Evolutionary conservation across 2,329 filamentous ascomycete genomes (phyloP), one percentile per base, ranked within the genome.

Genomic region (Fusarium cyanostomum): DNA sequence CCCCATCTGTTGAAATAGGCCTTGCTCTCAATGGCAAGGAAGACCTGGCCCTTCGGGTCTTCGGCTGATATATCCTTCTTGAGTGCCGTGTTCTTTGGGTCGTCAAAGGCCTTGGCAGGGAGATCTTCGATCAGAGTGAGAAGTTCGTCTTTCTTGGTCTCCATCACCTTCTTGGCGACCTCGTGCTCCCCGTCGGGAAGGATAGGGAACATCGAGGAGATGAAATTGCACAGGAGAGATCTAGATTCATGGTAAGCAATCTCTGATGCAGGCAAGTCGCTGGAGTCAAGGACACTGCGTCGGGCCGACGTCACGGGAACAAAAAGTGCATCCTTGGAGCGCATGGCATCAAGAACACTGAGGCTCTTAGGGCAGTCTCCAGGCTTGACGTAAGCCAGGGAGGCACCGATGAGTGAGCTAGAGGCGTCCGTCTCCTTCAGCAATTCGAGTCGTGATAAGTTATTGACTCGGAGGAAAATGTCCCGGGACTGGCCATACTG

Each of bases 401-500:
- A 66, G 0, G 72, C 77, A 7, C 65, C 67, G 8, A 85, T 62
- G 3, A 65, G 51, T 5, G 71, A 66, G 4, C 68, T 55, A 15
- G 38, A 41, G 0, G 33, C 45, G n/a, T 62, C 44, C 0, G 52
- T 39, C 3, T 59, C 42, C 7, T 52, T 34, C 1, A 60, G 7
- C 2, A 44, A 45, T 4, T 66, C 59, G 1, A 69, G 41, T 10
- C 42, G n/a, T 2, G 68, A 16, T 7, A 67, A 28, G 15, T 68
- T 71, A 31, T 71, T 69, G 56, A 75, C 74, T 5, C 66, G 65
- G 7, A 88, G 72, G 61, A 81, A 82, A 21, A 89, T 73, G 53
- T 88, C 84, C 4, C 85, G 80, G 1, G 84, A 82, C 56, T 89
- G 86, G n/a, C 84, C 86, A 52, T 84, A 89, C 59, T 86, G 85